Base-by-base conservation (phyloP, 495 filamentous ascomycete genomes). In the Rhypophila decipiens region DNA sequence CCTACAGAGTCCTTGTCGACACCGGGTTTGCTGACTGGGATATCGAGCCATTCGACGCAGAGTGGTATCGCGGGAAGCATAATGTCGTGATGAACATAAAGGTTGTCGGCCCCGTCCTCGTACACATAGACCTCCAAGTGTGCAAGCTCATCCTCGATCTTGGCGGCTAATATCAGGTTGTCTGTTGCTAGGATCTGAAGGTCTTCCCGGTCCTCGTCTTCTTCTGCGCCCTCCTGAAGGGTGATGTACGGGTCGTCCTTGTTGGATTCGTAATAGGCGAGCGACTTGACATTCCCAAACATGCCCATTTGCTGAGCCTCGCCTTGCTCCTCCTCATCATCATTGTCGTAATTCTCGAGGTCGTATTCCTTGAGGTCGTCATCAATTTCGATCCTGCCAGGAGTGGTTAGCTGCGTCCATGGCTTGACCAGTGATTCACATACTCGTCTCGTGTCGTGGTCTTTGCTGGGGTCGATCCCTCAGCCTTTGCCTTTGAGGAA, bases 51-150 rank as follows among this genome's bases (percentile, higher is more conserved):
- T 70, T 99, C 93, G 29, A 96, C 74, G 61, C 87, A 91, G 12
- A 99, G 79, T 2, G 93, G 93, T 66, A 97, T 95, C 24, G 90
- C 90, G 15, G 93, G 93, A 34, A 99, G 81, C 93, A 99, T 96
- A 56, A 99, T 95, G 60, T 99, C 93, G 73, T 99, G 94, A 71
- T 99, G 93, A 9, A 97, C 90, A 64, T 97, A 99, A 31, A 99
- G 82, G 66, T 99, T 97, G 60, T 95, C 93, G 9, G 82, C 89
- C 46, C 63, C 70, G 58, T 97, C 94, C 67, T 98, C 94, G 65
- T 98, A 98, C 23, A 98, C 88, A 63, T 97, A 97, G 37, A 96
- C 83, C 62, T 97, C 94, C 17, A 99, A 77, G 68, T 96, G 90
- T 21, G 93, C 89, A 21, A 99, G 85, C 55, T 97, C 93, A 53